Percentiles rank a stretch among this genome's conserved stretches.
Conservation (phyloP, 164 flowering plant genomes). For the Stephania cephalantha region DNA sequence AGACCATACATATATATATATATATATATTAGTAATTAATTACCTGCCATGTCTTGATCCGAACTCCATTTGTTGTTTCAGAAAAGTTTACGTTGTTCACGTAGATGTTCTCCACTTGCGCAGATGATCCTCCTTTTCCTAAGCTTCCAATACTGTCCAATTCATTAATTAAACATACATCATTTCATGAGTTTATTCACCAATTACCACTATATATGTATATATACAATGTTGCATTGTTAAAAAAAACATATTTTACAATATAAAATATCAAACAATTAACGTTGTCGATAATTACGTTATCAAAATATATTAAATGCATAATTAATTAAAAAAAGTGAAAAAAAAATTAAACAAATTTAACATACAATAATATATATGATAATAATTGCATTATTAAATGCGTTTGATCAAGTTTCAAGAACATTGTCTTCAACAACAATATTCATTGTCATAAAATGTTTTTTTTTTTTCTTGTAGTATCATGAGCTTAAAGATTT, state of each 20-base stretch:
- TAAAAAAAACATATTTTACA: background rate
- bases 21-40: background rate
- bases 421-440: too few relatives aligned
- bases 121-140: slow-evolving; percentile 35
- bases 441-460: too few relatives aligned
- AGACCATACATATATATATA: background rate
- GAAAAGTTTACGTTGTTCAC: slow-evolving; percentile 30
- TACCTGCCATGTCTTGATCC: slow-evolving; percentile 62
- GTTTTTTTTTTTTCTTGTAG: too few relatives aligned
- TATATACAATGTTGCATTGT: background rate
- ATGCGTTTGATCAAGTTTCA: too few relatives aligned
- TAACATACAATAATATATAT: too few relatives aligned
- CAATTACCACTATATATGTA: background rate
- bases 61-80: slow-evolving; percentile 42
- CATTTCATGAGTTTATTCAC: background rate
- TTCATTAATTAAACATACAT: background rate
- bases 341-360: too few relatives aligned
- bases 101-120: slow-evolving; percentile 36
- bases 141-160: slow-evolving; percentile 51
- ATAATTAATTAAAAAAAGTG: too few relatives aligned
- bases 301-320: too few relatives aligned
- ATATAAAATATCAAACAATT: background rate
- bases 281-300: background rate
- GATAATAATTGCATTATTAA: too few relatives aligned
- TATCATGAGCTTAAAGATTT: too few relatives aligned